These are phyloP conservation scores for Nitzschia sp. DNA, from an alignment of 108 stramenopile species.

Conservation along the genomic window DNA sequence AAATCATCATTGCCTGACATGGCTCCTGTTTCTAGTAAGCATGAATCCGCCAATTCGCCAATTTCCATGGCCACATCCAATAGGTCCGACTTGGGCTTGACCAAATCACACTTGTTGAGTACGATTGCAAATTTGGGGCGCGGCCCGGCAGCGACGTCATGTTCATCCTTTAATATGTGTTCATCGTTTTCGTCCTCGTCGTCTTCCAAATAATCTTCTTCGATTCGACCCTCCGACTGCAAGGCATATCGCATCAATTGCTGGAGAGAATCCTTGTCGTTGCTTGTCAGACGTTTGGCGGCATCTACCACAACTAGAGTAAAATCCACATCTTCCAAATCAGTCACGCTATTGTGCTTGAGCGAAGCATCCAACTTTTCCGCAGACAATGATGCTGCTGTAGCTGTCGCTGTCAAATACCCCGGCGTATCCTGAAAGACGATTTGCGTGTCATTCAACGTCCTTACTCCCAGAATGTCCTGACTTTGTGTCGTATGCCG, in stretches of 20 bases:
- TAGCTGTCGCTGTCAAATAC: constrained; percentile 65
- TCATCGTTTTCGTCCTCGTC: constrained; percentile 2
- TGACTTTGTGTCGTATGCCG: constrained; percentile 88
- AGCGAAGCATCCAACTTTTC: constrained; percentile 69
- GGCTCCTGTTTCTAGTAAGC: constrained; percentile 27
- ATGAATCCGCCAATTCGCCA: constrained; percentile 69
- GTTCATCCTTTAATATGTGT: background rate
- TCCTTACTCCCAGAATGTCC: constrained; percentile 87
- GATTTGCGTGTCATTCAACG: constrained; percentile 72
- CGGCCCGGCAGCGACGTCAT: background rate
- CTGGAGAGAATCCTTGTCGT: constrained; percentile 63
- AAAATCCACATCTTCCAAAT: constrained; percentile 77
- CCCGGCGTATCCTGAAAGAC: constrained; percentile 93
- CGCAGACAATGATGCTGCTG: constrained; percentile 47
- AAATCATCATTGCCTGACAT: constrained; percentile 7
- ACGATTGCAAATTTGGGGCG: constrained; percentile 76
- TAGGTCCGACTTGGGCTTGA: constrained; percentile 81
- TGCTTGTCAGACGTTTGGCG: constrained; percentile 60
- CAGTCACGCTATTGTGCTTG: constrained; percentile 54
- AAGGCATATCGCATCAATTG: constrained; percentile 68
- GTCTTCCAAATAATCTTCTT: constrained; percentile 42
- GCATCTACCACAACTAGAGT: constrained; percentile 88
- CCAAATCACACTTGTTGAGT: constrained; percentile 92
- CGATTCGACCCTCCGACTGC: constrained; percentile 57
- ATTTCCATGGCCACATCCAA: constrained; percentile 75